Conservation (phyloP, 140 eudicot species). For the Eryngium alpinum region DNA sequence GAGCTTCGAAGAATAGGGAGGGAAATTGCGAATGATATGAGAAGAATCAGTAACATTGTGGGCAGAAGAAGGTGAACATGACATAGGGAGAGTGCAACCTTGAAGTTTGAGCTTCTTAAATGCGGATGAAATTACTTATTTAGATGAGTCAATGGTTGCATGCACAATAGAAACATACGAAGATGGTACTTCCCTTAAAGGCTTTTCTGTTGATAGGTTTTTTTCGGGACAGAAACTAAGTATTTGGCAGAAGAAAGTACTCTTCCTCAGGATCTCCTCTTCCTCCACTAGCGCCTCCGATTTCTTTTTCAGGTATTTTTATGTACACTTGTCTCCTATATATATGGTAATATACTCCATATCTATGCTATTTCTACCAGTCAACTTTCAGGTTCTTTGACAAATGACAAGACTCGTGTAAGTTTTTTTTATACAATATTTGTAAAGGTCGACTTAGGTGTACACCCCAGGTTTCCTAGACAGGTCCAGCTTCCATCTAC, state of each 20-base stretch:
- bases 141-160: conserved; percentile 84
- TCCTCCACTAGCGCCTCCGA: conserved; percentile 14
- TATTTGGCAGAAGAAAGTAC: conserved; percentile 69
- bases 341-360: not conserved
- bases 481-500: conserved; percentile 37
- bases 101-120: conserved; percentile 60
- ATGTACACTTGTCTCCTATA: not conserved
- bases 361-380: not conserved
- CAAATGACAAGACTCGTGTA: not conserved
- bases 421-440: not conserved
- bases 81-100: conserved; percentile 62
- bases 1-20: conserved; percentile 66
- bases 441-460: not conserved
- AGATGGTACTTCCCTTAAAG: conserved; percentile 56
- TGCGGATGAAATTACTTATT: conserved; percentile 75
- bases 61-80: conserved; percentile 80
- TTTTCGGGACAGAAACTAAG: conserved; percentile 71
- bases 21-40: conserved; percentile 76
- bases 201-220: conserved; percentile 78
- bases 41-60: conserved; percentile 77
- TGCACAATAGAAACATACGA: conserved; percentile 65
- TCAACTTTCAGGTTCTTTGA: not conserved
- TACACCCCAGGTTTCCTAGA: conserved; percentile 37
- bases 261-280: conserved; percentile 20
- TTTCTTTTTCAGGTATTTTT: not conserved